phyloP scores from a whole-genome alignment of 192 early-diverging fungal species.

The Diversispora epigaea region DNA sequence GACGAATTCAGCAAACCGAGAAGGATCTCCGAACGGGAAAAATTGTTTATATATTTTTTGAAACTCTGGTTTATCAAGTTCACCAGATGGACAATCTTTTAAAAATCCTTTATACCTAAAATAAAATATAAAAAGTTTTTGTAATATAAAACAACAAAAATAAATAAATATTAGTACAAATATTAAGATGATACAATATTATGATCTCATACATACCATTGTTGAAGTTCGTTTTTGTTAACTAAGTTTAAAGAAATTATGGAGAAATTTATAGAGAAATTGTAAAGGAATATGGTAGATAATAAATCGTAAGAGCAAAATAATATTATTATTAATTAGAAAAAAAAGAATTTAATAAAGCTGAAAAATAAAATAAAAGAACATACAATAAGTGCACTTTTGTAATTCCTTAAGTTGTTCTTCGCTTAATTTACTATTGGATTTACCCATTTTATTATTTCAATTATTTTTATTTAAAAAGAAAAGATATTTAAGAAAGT shows the following conservation, averaged over 20 bases:
- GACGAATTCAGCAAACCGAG: slow-evolving; percentile 85
- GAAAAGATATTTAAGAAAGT: too few relatives aligned
- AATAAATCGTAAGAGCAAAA: not conserved
- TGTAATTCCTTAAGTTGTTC: slow-evolving; percentile 81
- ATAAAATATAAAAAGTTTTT: not conserved
- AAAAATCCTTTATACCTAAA: slow-evolving; percentile 89
- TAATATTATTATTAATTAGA: not conserved
- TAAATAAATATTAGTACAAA: too few relatives aligned
- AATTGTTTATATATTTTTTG: slow-evolving; percentile 93
- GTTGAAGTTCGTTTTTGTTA: slow-evolving; percentile 91
- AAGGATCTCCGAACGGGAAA: slow-evolving; percentile 95
- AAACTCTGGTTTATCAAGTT: slow-evolving; percentile 82
- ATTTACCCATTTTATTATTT: slow-evolving; percentile 68
- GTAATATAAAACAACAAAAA: not conserved
- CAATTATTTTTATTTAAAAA: too few relatives aligned
- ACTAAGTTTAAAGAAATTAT: slow-evolving; percentile 40
- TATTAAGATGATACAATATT: too few relatives aligned
- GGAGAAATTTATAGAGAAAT: not conserved
- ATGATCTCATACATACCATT: slow-evolving; percentile 68
- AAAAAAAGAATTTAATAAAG: not conserved
- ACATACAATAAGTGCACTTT: slow-evolving; percentile 78
- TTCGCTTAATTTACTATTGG: slow-evolving; percentile 77
- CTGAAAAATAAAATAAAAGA: too few relatives aligned
- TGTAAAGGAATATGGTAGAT: not conserved
- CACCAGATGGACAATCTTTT: slow-evolving; percentile 86